phyloP scores from a whole-genome alignment of 163 green algal genomes.

The Coccomyxa subellipsoidea region DNA sequence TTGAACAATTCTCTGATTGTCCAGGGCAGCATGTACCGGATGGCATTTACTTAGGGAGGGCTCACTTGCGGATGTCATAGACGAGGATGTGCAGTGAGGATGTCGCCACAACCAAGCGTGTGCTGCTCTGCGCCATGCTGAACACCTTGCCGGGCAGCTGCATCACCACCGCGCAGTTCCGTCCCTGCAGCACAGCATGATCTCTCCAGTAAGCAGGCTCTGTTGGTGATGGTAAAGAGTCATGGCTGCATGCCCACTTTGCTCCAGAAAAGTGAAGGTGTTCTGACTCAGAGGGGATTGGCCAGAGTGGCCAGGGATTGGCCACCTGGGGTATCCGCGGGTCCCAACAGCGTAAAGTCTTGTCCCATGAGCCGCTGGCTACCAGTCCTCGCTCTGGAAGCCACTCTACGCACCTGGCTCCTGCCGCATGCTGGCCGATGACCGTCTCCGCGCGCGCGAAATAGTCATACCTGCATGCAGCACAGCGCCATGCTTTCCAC shows the following conservation, averaged over 20 bases:
- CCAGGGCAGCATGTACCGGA: too few relatives aligned
- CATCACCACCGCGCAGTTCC: slow-evolving; percentile 35
- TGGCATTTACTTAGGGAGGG: not conserved
- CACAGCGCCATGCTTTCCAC: not conserved
- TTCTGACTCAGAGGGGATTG: too few relatives aligned
- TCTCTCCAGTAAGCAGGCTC: too few relatives aligned
- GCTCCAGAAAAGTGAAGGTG: too few relatives aligned
- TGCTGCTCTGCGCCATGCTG: slow-evolving; percentile 45
- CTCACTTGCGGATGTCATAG: slow-evolving; percentile 69
- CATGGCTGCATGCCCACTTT: too few relatives aligned
- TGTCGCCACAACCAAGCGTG: slow-evolving; percentile 74
- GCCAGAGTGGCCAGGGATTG: not conserved
- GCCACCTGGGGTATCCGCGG: slow-evolving; percentile 25
- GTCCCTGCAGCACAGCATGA: slow-evolving; percentile 3
- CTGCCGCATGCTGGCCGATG: slow-evolving; percentile 45
- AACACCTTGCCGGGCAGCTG: slow-evolving; percentile 74
- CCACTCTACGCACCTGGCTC: slow-evolving; percentile 52
- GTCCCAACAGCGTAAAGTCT: slow-evolving; percentile 60
- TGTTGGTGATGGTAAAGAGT: too few relatives aligned
- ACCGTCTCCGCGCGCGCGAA: slow-evolving; percentile 19
- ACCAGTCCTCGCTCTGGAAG: slow-evolving; percentile 40
- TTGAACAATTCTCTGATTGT: too few relatives aligned
- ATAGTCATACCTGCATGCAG: slow-evolving; percentile 50
- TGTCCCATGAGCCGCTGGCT: slow-evolving; percentile 60
- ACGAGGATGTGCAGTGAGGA: slow-evolving; percentile 71